phyloP scores from a whole-genome alignment of 805 yeast species.

The Peterozyma toletana region DNA sequence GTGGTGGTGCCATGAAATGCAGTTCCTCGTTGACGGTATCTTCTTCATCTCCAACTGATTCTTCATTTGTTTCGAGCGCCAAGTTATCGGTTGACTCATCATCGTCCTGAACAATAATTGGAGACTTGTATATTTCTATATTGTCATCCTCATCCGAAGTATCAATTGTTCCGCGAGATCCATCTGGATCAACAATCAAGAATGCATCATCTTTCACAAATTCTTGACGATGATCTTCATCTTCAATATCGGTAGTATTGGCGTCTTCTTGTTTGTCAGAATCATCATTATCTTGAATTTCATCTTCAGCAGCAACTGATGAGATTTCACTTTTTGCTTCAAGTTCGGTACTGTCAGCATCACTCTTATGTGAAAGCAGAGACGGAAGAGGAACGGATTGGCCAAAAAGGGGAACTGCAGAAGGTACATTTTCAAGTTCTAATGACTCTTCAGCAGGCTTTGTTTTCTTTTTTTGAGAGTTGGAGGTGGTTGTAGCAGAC shows the following conservation, averaged over 20 bases:
- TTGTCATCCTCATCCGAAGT: too few species aligned
- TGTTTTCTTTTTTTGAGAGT: constrained; percentile 17
- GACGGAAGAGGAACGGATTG: constrained; percentile 11
- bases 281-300: background rate
- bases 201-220: too few species aligned
- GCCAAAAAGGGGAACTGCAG: constrained; percentile 4
- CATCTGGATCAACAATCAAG: too few species aligned
- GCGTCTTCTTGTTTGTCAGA: constrained; percentile 7
- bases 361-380: constrained; percentile 2
- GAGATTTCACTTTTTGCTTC: constrained; percentile 12
- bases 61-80: constrained; percentile 7
- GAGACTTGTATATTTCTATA: too few species aligned
- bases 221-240: constrained; percentile 2
- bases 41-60: constrained; percentile 1
- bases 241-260: background rate
- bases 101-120: constrained; percentile 5
- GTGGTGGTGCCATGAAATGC: background rate
- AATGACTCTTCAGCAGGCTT: constrained; percentile 13
- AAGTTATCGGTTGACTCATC: background rate
- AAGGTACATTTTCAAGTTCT: constrained; percentile 5
- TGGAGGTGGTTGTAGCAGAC: constrained; percentile 14
- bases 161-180: too few species aligned
- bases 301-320: constrained; percentile 16
- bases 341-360: constrained; percentile 8
- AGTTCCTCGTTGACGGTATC: background rate